Evolutionary conservation across 1,284 basidiomycete species (phyloP), one percentile per base, ranked within the genome.

Genomic region (Boletus calvinii): DNA sequence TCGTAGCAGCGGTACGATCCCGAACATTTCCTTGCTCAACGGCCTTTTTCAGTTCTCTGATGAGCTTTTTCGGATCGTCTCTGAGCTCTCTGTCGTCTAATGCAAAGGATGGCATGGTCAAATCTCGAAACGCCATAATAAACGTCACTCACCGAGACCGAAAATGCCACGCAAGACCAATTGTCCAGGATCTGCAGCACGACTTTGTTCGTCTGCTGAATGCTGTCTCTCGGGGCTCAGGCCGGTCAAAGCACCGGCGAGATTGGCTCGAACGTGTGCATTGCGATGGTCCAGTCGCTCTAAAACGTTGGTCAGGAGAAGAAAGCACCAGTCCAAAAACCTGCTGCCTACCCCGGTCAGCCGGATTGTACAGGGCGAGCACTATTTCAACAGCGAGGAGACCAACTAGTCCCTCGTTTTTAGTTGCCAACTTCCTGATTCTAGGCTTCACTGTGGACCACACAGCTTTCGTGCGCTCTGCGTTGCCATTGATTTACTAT

Each of bases 331-430:
- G 13, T 36, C 15, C 1, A 31, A 20, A 8, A 13, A 22, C 4
- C 15, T 36, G 4, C 1, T 3, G 0, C 52, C 1, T 46, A 59
- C 66, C 13, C 38, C 1, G 17, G 0, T 59, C 55, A 1, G 11
- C 8, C 2, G 20, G 30, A 9, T 55, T 15, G 6, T 53, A 60
- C 0, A 68, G 24, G 1, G 47, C 39, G 26, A 68, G 53, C 1
- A 48, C 38, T 44, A 57, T 42, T 29, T 68, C 63, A 2, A 60
- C 54, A 9, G 64, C 61, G 5, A 68, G 53, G 11, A 41, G 51
- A 31, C 64, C 63, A n/a, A 68, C 41, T 1, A 55, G 32, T 18
- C 30, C 35, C 0, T 56, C 3, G 22, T 22, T 22, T 11, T 41
- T 53, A 11, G 18, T 35, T 2, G 63, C 61, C 24, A 68, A 18